Conservation (phyloP, 805 yeast genomes). For the Maudiozyma serrabonitensis region DNA sequence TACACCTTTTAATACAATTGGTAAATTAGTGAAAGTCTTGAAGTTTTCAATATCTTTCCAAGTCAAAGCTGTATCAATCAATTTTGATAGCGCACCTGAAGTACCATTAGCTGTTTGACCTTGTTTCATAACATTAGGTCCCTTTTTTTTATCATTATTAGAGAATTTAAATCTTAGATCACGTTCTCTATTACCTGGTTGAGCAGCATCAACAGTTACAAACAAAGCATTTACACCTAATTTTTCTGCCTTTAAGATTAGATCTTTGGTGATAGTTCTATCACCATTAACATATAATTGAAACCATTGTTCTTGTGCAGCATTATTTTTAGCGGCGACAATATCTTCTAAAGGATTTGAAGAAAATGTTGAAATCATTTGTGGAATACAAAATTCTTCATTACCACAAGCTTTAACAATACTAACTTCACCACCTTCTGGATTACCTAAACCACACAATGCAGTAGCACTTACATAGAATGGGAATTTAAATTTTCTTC, state of each 20-base stretch:
- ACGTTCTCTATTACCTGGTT: conserved; percentile 82
- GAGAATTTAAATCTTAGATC: conserved; percentile 59
- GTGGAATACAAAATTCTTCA: conserved; percentile 39
- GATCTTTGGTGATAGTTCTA: conserved; percentile 47
- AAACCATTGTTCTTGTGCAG: conserved; percentile 71
- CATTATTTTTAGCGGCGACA: conserved; percentile 54
- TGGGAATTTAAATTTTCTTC: conserved; percentile 37
- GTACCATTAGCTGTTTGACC: conserved; percentile 55
- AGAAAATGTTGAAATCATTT: conserved; percentile 89
- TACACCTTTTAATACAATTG: conserved; percentile 69
- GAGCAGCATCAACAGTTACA: conserved; percentile 89
- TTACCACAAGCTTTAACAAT: conserved; percentile 33
- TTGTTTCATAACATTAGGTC: conserved; percentile 29
- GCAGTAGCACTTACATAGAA: conserved; percentile 43
- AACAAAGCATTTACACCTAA: conserved; percentile 74
- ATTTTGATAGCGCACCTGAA: conserved; percentile 70
- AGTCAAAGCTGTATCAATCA: conserved; percentile 58
- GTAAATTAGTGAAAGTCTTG: conserved; percentile 46
- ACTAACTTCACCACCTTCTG: conserved; percentile 33
- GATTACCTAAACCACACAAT: conserved; percentile 35
- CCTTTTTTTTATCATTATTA: conserved; percentile 20
- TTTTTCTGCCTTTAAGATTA: conserved; percentile 58
- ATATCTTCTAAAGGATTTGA: conserved; percentile 83
- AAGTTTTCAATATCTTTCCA: conserved; percentile 60
- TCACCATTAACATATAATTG: conserved; percentile 81